Percentiles rank a stretch among this genome's conserved stretches.
Evolutionary conservation across 495 filamentous ascomycete genomes (phyloP).

Genomic region (Trypethelium eluteriae): DNA sequence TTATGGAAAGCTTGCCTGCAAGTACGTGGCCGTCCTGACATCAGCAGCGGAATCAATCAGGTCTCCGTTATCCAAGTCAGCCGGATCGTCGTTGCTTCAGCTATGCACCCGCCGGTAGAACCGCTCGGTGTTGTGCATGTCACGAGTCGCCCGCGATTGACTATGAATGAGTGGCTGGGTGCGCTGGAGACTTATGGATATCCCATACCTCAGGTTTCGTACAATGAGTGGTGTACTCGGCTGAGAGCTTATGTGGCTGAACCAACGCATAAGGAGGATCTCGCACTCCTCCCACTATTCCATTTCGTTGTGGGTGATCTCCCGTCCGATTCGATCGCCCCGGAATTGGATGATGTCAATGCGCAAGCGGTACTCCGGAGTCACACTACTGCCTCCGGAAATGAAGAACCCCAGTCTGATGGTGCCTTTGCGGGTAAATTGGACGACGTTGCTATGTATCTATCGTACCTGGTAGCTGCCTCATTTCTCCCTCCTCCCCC

Average conservation of each 20-base stretch:
- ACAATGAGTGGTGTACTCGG: constrained; percentile 40
- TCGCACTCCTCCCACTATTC: constrained; percentile 76
- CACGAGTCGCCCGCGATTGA: constrained; percentile 71
- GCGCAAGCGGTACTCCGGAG: constrained; percentile 54
- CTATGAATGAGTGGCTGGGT: constrained; percentile 68
- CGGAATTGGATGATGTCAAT: constrained; percentile 71
- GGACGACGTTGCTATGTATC: constrained; percentile 63
- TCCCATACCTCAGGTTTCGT: constrained; percentile 58
- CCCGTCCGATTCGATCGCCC: constrained; percentile 67
- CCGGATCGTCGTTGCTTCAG: constrained; percentile 64
- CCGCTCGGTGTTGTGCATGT: constrained; percentile 63
- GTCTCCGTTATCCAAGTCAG: constrained; percentile 85
- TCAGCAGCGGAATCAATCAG: constrained; percentile 80
- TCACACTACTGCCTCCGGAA: constrained; percentile 55
- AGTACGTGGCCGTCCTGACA: constrained; percentile 59
- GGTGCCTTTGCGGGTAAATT: constrained; percentile 46
- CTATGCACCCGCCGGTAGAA: constrained; percentile 50
- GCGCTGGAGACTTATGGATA: constrained; percentile 72
- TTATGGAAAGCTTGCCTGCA: constrained; percentile 87
- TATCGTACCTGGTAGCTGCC: constrained; percentile 61
- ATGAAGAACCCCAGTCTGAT: constrained; percentile 55
- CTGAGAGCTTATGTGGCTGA: constrained; percentile 37
- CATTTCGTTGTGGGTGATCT: constrained; percentile 78
- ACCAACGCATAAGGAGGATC: constrained; percentile 44
- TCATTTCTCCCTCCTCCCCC: constrained; percentile 66